Percentiles rank a stretch among this genome's conserved stretches.
Evolutionary conservation across 73 alveolate genomes (phyloP).

Genomic region (Tetrahymena elliotti): DNA sequence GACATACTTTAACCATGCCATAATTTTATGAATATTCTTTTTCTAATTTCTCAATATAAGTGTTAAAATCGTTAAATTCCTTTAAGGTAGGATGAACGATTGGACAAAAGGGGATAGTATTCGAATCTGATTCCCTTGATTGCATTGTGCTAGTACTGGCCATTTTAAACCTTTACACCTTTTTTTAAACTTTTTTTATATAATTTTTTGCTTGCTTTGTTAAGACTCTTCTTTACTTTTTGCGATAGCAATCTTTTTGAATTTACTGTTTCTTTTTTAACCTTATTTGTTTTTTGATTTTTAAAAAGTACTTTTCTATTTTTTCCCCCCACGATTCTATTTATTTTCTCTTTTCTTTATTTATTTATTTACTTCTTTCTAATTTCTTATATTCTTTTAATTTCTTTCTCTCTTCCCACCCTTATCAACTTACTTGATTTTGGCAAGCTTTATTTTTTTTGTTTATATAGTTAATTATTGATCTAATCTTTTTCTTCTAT

Average conservation of each 20-base stretch:
- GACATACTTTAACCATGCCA: constrained; percentile 71
- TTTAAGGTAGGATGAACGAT: constrained; percentile 62
- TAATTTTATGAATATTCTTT: constrained; percentile 52
- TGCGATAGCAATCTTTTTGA: background rate
- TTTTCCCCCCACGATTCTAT: background rate
- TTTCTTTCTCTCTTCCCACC: constrained; percentile 1
- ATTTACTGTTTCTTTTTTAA: background rate
- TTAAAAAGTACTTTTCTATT: background rate
- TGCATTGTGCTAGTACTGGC: constrained; percentile 1
- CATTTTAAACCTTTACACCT: background rate
- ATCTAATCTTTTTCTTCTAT: background rate
- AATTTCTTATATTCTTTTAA: background rate
- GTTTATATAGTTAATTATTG: background rate
- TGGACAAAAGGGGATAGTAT: constrained; percentile 42
- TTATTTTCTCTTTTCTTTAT: background rate
- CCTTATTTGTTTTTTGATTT: background rate
- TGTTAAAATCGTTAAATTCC: constrained; percentile 59
- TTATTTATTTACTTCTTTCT: background rate
- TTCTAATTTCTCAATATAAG: constrained; percentile 51
- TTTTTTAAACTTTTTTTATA: background rate
- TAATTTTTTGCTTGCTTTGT: background rate
- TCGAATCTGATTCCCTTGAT: background rate
- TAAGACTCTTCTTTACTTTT: background rate
- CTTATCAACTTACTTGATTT: background rate
- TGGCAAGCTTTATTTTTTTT: background rate